Evolutionary conservation across 352 stramenopile species (phyloP), one percentile per base, ranked within the genome.

Genomic region (Globisporangium ultimum): DNA sequence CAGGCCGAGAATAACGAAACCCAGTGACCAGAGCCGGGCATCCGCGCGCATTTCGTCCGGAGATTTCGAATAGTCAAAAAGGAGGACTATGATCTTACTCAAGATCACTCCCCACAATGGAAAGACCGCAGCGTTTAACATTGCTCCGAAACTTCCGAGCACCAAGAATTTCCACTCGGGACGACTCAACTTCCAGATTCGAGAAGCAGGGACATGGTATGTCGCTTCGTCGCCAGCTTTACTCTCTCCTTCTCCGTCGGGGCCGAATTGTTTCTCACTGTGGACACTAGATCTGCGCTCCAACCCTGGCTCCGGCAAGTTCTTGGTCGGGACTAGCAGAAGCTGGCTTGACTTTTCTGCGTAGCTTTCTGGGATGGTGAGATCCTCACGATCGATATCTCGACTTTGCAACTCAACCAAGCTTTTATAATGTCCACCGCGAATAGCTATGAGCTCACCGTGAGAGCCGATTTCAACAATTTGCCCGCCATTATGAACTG

Each of bases 401-500:
- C 28, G 28, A 10, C 28, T 6, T 10, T 36, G 28, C 9, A 36
- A 36, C 7, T 36, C 28, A 36, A 36, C 28, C 28, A 36, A 36
- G 28, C 7, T 36, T 40, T 48, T 22, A 53, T 88, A 89, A 20
- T 78, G 67, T 9, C 80, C 78, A 28, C 72, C 48, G 0, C 62
- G n/a, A 14, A 83, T 70, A 14, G 36, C 18, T 54, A 98, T 36
- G n/a, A 99, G 74, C 49, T 98, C 84, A 7, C 90, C 74, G 66
- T 99, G 96, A 10, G 84, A 96, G 7, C 96, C 97, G 12, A 88
- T 64, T 67, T 99, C 96, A 5, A 96, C 81, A n/a, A 99, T 91
- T 21, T 60, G 63, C 7, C 97, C 97, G 17, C 88, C 70, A 17
- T 94, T 72, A 57, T 99, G 76, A 14, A 99, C 96, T n/a, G 95